Evolutionary conservation across 208 protist species (phyloP).

Genomic region (Acanthamoeba lenticulata): DNA sequence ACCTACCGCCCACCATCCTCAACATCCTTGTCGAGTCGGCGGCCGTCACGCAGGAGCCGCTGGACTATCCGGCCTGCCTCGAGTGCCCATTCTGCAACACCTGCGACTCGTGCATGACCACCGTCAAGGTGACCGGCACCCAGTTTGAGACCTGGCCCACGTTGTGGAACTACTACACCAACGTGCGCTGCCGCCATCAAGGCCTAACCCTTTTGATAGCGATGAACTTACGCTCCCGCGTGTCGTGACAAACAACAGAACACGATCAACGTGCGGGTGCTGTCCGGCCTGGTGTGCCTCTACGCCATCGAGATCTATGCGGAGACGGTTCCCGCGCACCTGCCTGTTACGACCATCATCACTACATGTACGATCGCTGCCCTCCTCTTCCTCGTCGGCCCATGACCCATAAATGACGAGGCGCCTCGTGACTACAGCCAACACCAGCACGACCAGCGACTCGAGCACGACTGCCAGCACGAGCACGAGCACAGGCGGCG

Average conservation of each 20-base stretch:
- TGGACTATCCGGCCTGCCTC: background rate
- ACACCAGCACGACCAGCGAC: background rate
- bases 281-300: slow-evolving; percentile 1
- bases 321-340: background rate
- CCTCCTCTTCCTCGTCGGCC: background rate
- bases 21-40: slow-evolving; percentile 28
- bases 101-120: slow-evolving; percentile 15
- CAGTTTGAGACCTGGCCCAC: slow-evolving; percentile 17
- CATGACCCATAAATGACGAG: background rate
- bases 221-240: background rate
- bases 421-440: background rate
- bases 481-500: too few species aligned
- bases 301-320: slow-evolving; percentile 21
- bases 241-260: background rate
- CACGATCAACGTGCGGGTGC: slow-evolving; percentile 15
- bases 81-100: slow-evolving; percentile 14
- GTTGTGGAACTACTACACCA: slow-evolving; percentile 6
- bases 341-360: slow-evolving; percentile 34
- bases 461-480: too few species aligned
- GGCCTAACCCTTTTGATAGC: background rate
- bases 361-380: background rate
- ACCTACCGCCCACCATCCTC: slow-evolving; percentile 50
- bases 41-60: slow-evolving; percentile 2
- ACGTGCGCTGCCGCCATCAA: too few species aligned
- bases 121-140: background rate